Evolutionary conservation across 2,329 filamentous ascomycete species (phyloP), one percentile per base, ranked within the genome.

Genomic region (Ustilaginoidea virens): DNA sequence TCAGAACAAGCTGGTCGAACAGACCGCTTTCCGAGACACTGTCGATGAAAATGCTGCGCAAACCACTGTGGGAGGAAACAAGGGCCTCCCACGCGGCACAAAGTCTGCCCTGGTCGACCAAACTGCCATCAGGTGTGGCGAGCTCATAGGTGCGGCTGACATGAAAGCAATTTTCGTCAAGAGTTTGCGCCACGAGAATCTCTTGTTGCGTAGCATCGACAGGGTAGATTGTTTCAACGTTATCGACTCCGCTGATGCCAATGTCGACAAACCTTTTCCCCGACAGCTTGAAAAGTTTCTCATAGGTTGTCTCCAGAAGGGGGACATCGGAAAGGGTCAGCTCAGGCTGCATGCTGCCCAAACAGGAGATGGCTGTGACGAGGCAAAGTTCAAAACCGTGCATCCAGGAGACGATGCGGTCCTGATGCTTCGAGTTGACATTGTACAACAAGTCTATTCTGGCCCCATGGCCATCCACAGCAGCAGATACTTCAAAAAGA

Each of bases 21-120:
- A 68, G 44, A 0, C 61, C 60, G 5, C 59, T 52, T 21, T 58
- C 52, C 8, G 60, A 58, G 9, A 64, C 49, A 19, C 62, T 63
- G 25, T 65, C 62, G 24, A 58, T 59, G 33, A 69, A 69, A 12
- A 68, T 49, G 3, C 63, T 68, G 23, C 64, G 45, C 23, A 69
- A 39, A 2, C 60, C 52, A 0, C 56, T 42, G 27, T 67, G 58
- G 27, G 51, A 51, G n/a, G 52, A 43, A 0, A 60, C 56, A 1
- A 67, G 56, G 18, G 54, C 52, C 32, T 63, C 52, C 65, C 65
- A 69, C 1, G 61, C 61, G 15, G 49, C 47, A 36, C 63, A 67
- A 5, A 69, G 51, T 7, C 52, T 53, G 1, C 51, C 46, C 7
- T 55, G 50, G 23, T 67, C 60, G 5, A 64, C 47, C 2, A 47